phyloP scores from a whole-genome alignment of 345 rosid species.

The Populus tremula region DNA sequence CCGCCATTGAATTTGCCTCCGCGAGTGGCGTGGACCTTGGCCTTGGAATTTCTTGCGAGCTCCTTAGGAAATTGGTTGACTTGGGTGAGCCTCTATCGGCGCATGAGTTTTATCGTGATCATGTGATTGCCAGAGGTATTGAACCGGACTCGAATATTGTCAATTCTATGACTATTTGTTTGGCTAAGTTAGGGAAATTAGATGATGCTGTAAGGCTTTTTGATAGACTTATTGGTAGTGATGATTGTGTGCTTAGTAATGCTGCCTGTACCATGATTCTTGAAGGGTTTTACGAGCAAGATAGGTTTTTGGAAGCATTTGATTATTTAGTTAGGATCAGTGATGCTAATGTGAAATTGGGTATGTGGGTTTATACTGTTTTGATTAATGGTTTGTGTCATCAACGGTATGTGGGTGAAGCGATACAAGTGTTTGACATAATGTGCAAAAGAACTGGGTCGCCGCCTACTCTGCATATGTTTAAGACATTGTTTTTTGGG shows the following conservation, averaged over 20 bases:
- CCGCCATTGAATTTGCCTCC: slow-evolving; percentile 35
- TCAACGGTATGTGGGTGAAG: slow-evolving; percentile 50
- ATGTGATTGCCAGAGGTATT: slow-evolving; percentile 40
- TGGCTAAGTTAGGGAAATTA: slow-evolving; percentile 46
- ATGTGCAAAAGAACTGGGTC: slow-evolving; percentile 41
- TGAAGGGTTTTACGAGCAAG: slow-evolving; percentile 37
- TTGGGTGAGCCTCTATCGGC: slow-evolving; percentile 44
- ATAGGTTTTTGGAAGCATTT: slow-evolving; percentile 50
- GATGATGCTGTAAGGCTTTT: slow-evolving; percentile 51
- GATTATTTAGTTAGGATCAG: slow-evolving; percentile 32
- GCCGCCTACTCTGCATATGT: slow-evolving; percentile 38
- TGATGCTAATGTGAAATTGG: slow-evolving; percentile 32
- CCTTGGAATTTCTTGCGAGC: slow-evolving; percentile 23
- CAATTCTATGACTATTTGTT: slow-evolving; percentile 50
- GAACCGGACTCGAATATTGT: slow-evolving; percentile 40
- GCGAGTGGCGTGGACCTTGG: slow-evolving; percentile 45
- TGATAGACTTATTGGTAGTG: slow-evolving; percentile 36
- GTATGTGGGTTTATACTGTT: slow-evolving; percentile 39
- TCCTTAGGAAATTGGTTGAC: slow-evolving; percentile 44
- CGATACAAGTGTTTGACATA: slow-evolving; percentile 43
- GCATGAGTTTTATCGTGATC: slow-evolving; percentile 33
- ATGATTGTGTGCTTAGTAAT: slow-evolving; percentile 32
- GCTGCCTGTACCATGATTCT: slow-evolving; percentile 40
- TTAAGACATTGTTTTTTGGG: slow-evolving; percentile 59
- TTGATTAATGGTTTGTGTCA: slow-evolving; percentile 50